Conservation (phyloP, 176 grass and related monocot species). For the Zea mays region DNA sequence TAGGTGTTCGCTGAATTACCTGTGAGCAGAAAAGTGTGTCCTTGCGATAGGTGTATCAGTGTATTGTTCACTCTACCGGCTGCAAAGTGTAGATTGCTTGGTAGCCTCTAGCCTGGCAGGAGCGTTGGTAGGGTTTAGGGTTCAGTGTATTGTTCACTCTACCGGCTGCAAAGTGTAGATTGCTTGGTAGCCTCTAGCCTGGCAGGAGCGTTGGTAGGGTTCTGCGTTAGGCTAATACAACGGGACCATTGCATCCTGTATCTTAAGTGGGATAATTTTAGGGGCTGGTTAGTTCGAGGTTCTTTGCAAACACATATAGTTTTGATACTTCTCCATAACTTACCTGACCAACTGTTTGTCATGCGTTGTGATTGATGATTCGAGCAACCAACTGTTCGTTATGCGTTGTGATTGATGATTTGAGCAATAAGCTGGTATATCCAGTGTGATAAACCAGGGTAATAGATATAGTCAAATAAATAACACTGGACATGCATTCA, state of each 20-base stretch:
- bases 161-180: not conserved
- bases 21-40: not conserved
- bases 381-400: not conserved
- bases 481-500: too few species aligned
- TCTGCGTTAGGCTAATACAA: slow-evolving; percentile 6
- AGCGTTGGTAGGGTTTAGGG: slow-evolving; percentile 9
- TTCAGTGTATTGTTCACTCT: not conserved
- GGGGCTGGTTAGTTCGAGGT: not conserved
- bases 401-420: too few species aligned
- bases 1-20: slow-evolving; percentile 43
- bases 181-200: not conserved
- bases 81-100: slow-evolving; percentile 1
- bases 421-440: too few species aligned
- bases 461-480: too few species aligned
- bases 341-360: not conserved
- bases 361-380: not conserved
- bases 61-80: not conserved
- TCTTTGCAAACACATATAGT: not conserved
- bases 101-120: not conserved
- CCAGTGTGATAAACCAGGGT: too few species aligned
- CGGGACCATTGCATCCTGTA: not conserved
- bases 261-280: not conserved
- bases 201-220: not conserved
- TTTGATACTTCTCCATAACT: not conserved
- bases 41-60: not conserved